Conservation (phyloP, 768 basidiomycete genomes). For the Lentinula lateritia region DNA sequence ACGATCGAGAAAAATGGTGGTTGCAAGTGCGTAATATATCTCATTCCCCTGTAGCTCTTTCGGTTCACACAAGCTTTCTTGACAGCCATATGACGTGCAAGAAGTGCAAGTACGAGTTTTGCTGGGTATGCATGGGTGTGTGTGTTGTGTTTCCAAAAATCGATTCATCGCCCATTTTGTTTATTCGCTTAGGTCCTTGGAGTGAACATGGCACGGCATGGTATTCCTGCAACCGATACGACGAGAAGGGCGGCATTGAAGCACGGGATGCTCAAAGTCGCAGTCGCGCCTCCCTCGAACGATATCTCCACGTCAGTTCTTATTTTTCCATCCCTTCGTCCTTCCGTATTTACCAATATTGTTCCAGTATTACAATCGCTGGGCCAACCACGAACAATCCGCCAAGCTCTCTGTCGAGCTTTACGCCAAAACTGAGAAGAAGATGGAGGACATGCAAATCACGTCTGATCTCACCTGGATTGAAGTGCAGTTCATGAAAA, state of each 20-base stretch:
- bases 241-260: conserved; percentile 84
- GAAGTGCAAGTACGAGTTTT: conserved; percentile 98
- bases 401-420: conserved; percentile 91
- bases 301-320: conserved; percentile 85
- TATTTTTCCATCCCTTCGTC: not conserved
- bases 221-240: conserved; percentile 98
- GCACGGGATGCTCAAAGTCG: conserved; percentile 90
- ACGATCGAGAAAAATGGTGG: conserved; percentile 99
- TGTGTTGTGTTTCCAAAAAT: conserved; percentile 10
- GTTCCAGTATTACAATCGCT: conserved; percentile 95
- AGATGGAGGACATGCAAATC: conserved; percentile 99
- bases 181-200: conserved; percentile 74
- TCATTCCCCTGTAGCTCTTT: not conserved
- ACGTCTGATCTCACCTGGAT: conserved; percentile 94
- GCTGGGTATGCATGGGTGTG: conserved; percentile 98
- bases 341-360: not conserved
- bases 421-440: conserved; percentile 95
- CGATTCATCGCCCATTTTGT: conserved; percentile 11
- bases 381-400: conserved; percentile 99
- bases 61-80: not conserved
- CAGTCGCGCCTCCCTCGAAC: conserved; percentile 86
- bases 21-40: conserved; percentile 78
- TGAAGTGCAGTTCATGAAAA: conserved; percentile 96
- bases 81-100: conserved; percentile 98
- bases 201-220: conserved; percentile 94